Percentiles rank a stretch among this genome's conserved stretches.
phyloP scores from a whole-genome alignment of 106 monocot species.

The Hemerocallis citrina region DNA sequence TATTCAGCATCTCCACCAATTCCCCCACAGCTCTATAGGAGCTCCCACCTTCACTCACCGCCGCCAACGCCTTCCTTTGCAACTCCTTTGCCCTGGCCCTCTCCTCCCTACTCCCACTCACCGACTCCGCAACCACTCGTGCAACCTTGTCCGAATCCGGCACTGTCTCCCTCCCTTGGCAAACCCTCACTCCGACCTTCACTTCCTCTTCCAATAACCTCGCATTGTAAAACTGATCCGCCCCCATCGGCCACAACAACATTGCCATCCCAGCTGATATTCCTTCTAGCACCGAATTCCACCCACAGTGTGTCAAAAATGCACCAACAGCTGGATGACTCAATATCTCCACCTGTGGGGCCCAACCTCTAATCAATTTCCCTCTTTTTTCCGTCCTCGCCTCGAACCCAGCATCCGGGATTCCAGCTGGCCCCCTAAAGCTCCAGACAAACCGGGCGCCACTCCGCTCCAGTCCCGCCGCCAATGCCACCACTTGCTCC shows the following conservation, averaged over 20 bases:
- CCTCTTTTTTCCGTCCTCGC: slow-evolving; percentile 15
- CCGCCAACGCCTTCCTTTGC: slow-evolving; percentile 11
- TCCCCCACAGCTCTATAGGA: slow-evolving; percentile 22
- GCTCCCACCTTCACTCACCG: slow-evolving; percentile 31
- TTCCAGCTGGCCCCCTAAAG: neutral
- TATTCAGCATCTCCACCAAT: slow-evolving; percentile 14
- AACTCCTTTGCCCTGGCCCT: slow-evolving; percentile 16
- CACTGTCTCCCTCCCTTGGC: slow-evolving; percentile 19
- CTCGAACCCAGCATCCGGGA: slow-evolving; percentile 7
- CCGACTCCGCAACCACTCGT: slow-evolving; percentile 6
- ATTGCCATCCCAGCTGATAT: slow-evolving; percentile 5
- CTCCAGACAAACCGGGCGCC: slow-evolving; percentile 28
- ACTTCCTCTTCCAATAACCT: slow-evolving; percentile 38
- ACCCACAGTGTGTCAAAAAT: slow-evolving; percentile 73
- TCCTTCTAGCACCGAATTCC: slow-evolving; percentile 44
- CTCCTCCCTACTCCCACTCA: neutral
- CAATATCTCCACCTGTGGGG: slow-evolving; percentile 16
- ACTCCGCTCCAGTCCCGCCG: slow-evolving; percentile 14
- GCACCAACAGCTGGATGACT: slow-evolving; percentile 16
- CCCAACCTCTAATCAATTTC: slow-evolving; percentile 40
- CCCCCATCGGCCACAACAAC: slow-evolving; percentile 53
- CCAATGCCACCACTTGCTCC: slow-evolving; percentile 16
- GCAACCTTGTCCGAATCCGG: slow-evolving; percentile 21
- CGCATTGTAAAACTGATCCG: slow-evolving; percentile 55
- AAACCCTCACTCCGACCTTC: slow-evolving; percentile 20